Percentiles rank a stretch among this genome's conserved stretches.
These are phyloP conservation scores for Inonotus obliquus DNA, from an alignment of 1,284 basidiomycete species.

Conservation along the genomic window DNA sequence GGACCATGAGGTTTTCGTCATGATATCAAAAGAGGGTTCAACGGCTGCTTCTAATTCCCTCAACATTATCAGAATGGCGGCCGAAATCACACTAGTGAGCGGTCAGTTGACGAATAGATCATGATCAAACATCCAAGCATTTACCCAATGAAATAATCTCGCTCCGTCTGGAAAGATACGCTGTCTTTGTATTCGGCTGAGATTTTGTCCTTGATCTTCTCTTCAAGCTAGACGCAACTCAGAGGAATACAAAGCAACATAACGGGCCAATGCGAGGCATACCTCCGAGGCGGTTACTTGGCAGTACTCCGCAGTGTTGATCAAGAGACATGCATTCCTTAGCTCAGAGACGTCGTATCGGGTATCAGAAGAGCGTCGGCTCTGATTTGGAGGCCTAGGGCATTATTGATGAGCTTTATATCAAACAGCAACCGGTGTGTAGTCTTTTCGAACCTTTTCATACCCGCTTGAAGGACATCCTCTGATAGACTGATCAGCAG, in stretches of 20 bases:
- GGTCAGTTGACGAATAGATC: conserved; percentile 4
- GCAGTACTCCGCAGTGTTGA: conserved; percentile 99
- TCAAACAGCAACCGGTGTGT: neutral
- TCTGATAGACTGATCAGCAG: conserved; percentile 40
- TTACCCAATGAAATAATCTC: conserved; percentile 85
- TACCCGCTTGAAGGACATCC: conserved; percentile 72
- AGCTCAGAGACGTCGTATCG: conserved; percentile 72
- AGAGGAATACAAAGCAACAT: neutral
- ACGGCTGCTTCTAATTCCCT: conserved; percentile 79
- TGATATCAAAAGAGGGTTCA: conserved; percentile 70
- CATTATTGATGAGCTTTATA: neutral
- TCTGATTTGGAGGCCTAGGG: conserved; percentile 35
- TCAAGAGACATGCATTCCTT: conserved; percentile 77
- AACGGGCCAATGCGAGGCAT: conserved; percentile 17
- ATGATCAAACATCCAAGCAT: conserved; percentile 2
- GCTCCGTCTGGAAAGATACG: conserved; percentile 80
- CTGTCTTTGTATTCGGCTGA: conserved; percentile 70
- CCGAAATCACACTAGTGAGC: conserved; percentile 66
- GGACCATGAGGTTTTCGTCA: conserved; percentile 77
- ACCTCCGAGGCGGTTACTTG: conserved; percentile 87
- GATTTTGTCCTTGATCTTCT: conserved; percentile 84
- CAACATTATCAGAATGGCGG: conserved; percentile 72
- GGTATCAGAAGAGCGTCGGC: conserved; percentile 70
- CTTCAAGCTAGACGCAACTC: conserved; percentile 66
- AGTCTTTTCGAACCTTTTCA: conserved; percentile 54